Conservation (phyloP, 1,139 yeast genomes). For the Pichia terricola region DNA sequence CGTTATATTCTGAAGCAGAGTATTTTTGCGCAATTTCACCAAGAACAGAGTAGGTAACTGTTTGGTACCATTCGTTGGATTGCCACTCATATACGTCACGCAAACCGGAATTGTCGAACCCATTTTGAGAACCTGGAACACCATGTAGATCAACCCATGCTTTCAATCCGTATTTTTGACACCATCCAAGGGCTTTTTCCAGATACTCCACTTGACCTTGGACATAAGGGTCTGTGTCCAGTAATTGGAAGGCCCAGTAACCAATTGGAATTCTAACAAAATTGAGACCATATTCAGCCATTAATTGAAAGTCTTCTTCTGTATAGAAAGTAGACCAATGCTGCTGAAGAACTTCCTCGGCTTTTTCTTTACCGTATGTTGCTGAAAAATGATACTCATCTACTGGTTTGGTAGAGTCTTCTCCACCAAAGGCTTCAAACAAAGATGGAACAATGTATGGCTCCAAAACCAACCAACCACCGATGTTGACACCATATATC, state of each 20-base stretch:
- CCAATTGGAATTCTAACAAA: conserved; percentile 60
- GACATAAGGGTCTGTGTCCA: conserved; percentile 48
- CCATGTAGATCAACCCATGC: conserved; percentile 95
- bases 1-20: conserved; percentile 33
- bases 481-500: conserved; percentile 44
- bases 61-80: conserved; percentile 36
- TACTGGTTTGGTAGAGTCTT: conserved; percentile 31
- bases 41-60: conserved; percentile 38
- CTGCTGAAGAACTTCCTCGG: conserved; percentile 31
- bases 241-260: conserved; percentile 52
- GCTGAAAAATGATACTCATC: conserved; percentile 51
- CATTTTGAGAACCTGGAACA: conserved; percentile 95
- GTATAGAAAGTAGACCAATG: conserved; percentile 51
- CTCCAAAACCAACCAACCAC: conserved; percentile 61
- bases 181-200: conserved; percentile 69
- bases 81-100: conserved; percentile 60
- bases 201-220: conserved; percentile 45
- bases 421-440: conserved; percentile 33
- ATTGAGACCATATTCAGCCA: conserved; percentile 43
- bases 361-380: conserved; percentile 37
- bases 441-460: conserved; percentile 59
- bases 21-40: conserved; percentile 36
- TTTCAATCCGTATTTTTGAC: conserved; percentile 48
- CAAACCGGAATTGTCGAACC: conserved; percentile 89
- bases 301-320: conserved; percentile 42